Base-by-base conservation (phyloP, 2,329 filamentous ascomycete species). In the Pseudogymnoascus sp. region DNA sequence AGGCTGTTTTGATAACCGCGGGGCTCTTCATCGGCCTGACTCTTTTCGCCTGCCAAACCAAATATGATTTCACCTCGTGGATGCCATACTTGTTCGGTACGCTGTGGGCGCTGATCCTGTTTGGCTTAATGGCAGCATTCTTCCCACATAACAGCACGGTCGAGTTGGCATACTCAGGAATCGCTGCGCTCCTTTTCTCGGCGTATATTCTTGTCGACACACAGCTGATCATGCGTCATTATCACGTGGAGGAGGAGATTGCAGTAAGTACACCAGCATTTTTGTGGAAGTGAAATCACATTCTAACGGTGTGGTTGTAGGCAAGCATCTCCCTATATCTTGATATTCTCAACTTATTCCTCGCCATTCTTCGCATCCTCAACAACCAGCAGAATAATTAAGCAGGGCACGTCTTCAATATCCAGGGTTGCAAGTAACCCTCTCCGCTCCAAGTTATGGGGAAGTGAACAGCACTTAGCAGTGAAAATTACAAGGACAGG, bases 61-160 rank as follows among this genome's bases (percentile, higher is more conserved):
- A 96, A 76, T 99, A 99, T 74, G 95, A 99, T 80, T 99, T 99
- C 75, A 97, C 93, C 1, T 88, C 86, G 68, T 99, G 95, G 93
- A 90, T 93, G 81, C 93, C 95, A 17, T 97, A 97, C 75, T 85
- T 97, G 3, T 96, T 96, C 72, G 93, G 93, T 64, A 87, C 83
- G 0, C 83, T 99, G 17, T 97, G 95, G 95, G 88, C 90, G 6
- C 78, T 97, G 65, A 83, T 99, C 67, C 80, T 99, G 42, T 97
- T 97, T 74, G 90, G 95, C 61, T 95, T 99, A 80, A 92, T 97
- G 84, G 82, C 88, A 68, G 84, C 86, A 68, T 97, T 97, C 82
- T 88, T 99, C 78, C 93, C 91, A 3, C 84, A 88, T 76, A 90
- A 82, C 76, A 91, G 86, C 74, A 93, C 87, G 26, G 80, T 87